Evolutionary conservation across 1,139 yeast genomes (phyloP).

Genomic region (Eremothecium sinecaudum): DNA sequence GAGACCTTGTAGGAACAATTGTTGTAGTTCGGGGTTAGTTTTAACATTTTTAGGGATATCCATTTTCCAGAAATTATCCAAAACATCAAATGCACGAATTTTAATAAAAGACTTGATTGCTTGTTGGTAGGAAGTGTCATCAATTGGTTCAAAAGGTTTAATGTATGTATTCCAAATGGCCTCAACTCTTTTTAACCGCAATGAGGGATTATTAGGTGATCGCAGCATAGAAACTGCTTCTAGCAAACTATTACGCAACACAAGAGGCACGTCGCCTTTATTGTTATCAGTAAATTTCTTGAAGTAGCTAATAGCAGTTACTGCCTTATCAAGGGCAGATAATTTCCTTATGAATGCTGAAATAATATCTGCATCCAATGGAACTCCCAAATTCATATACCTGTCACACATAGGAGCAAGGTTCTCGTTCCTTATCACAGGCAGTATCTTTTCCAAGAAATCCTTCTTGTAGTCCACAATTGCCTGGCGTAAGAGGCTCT

Average conservation of each 20-base stretch:
- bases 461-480: slow-evolving; percentile 11
- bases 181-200: slow-evolving; percentile 20
- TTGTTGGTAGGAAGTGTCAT: slow-evolving; percentile 16
- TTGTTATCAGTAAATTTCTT: slow-evolving; percentile 9
- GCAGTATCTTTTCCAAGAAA: slow-evolving; percentile 10
- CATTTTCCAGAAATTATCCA: slow-evolving; percentile 20
- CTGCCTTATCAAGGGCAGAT: slow-evolving; percentile 14
- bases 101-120: slow-evolving; percentile 18
- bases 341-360: slow-evolving; percentile 21
- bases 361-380: slow-evolving; percentile 13
- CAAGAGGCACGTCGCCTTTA: slow-evolving; percentile 1
- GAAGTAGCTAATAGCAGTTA: slow-evolving; percentile 18
- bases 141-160: slow-evolving; percentile 12
- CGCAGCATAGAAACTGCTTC: slow-evolving; percentile 18
- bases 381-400: slow-evolving; percentile 3
- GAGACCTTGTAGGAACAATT: slow-evolving; percentile 17
- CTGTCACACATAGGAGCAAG: slow-evolving; percentile 8
- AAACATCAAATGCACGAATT: slow-evolving; percentile 13
- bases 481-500: slow-evolving; percentile 11
- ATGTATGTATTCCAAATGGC: slow-evolving; percentile 29
- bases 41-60: slow-evolving; percentile 21
- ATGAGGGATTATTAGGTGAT: slow-evolving; percentile 10
- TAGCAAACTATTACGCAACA: slow-evolving; percentile 17
- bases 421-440: neutral
- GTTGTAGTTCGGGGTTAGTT: slow-evolving; percentile 13